Percentiles rank a stretch among this genome's conserved stretches.
Evolutionary conservation across 345 rosid genomes (phyloP).

Genomic region (Melastoma malabathricum): DNA sequence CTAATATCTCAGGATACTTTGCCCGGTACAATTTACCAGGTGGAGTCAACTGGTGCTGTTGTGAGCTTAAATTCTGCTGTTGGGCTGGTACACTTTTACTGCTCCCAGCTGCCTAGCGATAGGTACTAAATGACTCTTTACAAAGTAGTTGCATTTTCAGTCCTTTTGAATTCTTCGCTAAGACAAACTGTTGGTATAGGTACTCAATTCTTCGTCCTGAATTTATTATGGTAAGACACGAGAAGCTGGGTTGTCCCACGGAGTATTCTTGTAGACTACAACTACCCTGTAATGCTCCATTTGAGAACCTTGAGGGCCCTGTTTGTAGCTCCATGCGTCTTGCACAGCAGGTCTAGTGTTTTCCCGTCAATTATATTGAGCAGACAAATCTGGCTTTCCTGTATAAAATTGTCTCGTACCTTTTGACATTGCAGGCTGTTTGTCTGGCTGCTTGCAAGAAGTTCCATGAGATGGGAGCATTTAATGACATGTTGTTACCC

Average conservation of each 20-base stretch:
- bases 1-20: constrained; percentile 54
- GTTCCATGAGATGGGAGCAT: constrained; percentile 98
- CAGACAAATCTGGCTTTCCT: neutral
- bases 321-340: constrained; percentile 82
- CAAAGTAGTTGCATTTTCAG: neutral
- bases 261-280: constrained; percentile 97
- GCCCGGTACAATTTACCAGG: constrained; percentile 89
- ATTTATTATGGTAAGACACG: constrained; percentile 80
- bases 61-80: constrained; percentile 98
- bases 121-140: constrained; percentile 26
- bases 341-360: constrained; percentile 71
- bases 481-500: constrained; percentile 96
- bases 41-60: constrained; percentile 89
- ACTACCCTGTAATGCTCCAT: constrained; percentile 96
- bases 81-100: constrained; percentile 86
- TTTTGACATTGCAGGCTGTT: constrained; percentile 49
- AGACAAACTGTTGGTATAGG: constrained; percentile 16
- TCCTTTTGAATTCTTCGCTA: neutral
- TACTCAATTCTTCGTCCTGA: constrained; percentile 96
- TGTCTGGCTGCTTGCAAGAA: constrained; percentile 98
- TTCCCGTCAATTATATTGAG: constrained; percentile 2
- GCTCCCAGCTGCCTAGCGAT: constrained; percentile 98
- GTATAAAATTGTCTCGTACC: constrained; percentile 8
- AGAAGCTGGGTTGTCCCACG: constrained; percentile 76
- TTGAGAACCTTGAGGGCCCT: constrained; percentile 95